Evolutionary conservation across 148 eudicot genomes (phyloP).

Genomic region (Camellia japonica): DNA sequence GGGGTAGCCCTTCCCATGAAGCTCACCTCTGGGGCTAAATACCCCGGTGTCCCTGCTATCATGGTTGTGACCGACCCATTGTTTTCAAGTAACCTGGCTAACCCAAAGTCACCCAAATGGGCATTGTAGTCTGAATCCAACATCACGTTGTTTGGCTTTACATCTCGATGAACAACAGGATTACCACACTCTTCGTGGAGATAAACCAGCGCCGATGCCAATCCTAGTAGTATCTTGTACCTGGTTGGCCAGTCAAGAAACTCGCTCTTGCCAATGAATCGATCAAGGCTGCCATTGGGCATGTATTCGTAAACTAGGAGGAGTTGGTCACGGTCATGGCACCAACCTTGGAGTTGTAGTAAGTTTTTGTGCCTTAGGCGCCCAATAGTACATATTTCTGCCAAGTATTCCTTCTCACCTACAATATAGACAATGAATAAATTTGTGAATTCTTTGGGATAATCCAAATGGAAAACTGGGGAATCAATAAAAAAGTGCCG

Average conservation of each 20-base stretch:
- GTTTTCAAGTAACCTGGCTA: conserved; percentile 54
- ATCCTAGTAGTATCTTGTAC: conserved; percentile 44
- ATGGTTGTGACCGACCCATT: conserved; percentile 52
- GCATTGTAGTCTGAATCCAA: conserved; percentile 59
- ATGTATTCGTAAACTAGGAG: conserved; percentile 75
- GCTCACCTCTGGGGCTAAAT: conserved; percentile 76
- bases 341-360: conserved; percentile 74
- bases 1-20: conserved; percentile 70
- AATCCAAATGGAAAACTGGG: no score
- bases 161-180: conserved; percentile 68
- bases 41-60: conserved; percentile 78
- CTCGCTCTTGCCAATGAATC: conserved; percentile 34
- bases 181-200: conserved; percentile 79
- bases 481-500: no score
- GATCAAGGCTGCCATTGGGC: conserved; percentile 75
- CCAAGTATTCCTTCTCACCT: conserved; percentile 72
- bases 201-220: conserved; percentile 62
- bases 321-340: conserved; percentile 60
- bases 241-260: conserved; percentile 49
- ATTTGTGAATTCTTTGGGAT: no score
- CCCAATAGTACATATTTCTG: conserved; percentile 74
- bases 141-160: conserved; percentile 78
- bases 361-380: conserved; percentile 64
- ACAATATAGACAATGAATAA: background rate
- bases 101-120: conserved; percentile 74